Conservation (phyloP, 306 rosid species). For the Cicer bijugum region DNA sequence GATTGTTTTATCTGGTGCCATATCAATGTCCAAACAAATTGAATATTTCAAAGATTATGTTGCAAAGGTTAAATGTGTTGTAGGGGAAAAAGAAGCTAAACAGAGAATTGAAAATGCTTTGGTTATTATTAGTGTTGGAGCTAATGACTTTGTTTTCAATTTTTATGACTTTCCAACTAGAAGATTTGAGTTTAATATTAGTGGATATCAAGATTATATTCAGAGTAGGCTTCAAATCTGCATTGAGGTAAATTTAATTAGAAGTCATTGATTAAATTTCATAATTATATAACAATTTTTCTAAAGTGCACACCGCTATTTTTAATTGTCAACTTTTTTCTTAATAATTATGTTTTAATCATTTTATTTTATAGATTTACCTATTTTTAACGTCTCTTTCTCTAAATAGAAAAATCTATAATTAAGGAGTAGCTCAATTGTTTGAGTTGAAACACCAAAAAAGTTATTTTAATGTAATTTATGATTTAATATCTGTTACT, state of each 20-base stretch:
- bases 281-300: background rate
- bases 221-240: constrained; percentile 50
- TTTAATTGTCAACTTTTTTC: too few species aligned
- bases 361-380: too few species aligned
- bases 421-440: too few species aligned
- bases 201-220: constrained; percentile 63
- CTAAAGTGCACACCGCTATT: too few species aligned
- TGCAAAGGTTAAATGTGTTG: constrained; percentile 48
- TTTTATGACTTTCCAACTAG: constrained; percentile 60
- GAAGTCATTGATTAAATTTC: background rate
- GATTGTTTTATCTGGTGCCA: constrained; percentile 27
- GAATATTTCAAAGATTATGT: constrained; percentile 55
- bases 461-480: too few species aligned
- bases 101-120: constrained; percentile 49
- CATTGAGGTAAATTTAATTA: constrained; percentile 24
- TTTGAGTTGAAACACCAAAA: too few species aligned
- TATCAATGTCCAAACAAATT: constrained; percentile 57
- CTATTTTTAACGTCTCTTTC: too few species aligned
- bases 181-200: constrained; percentile 46
- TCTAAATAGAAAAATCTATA: too few species aligned
- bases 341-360: too few species aligned
- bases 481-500: too few species aligned
- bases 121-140: constrained; percentile 63
- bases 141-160: constrained; percentile 63
- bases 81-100: constrained; percentile 52